Base-by-base conservation (phyloP, 345 rosid genomes). In the Eucalyptus brandiana region DNA sequence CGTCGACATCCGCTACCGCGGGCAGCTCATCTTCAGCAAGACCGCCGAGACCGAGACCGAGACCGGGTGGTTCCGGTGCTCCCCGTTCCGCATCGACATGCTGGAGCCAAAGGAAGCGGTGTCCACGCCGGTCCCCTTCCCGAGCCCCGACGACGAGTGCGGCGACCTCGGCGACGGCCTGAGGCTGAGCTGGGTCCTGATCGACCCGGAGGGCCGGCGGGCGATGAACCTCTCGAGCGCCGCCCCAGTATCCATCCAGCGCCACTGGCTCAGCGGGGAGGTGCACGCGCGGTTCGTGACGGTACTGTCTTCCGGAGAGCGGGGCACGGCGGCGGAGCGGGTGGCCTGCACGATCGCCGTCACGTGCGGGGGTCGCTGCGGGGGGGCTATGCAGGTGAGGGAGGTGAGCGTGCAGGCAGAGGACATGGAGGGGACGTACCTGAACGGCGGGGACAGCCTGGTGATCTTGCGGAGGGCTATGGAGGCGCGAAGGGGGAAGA, bases 191-290 rank as follows among this genome's bases (percentile, higher is more conserved):
- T 97, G 99, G 99, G 92, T 97, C 85, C 72, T 96, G 90, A 89
- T 95, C 60, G 99, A 96, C 88, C 95, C 95, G 7, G 83, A 83
- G 34, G 92, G 95, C 12, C 80, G 89, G 88, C 94, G 94, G 37
- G 95, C 96, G 83, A 90, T 93, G 94, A 93, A 97, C 90, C 67
- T 97, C 1, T 96, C 99, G 40, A 95, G 97, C 91, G 90, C 93
- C 65, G 92, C 85, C 60, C 93, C 98, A n/a, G 98, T 97, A 80
- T 89, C 89, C n/a, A 96, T 96, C 34, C 92, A 94, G 47, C 89
- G 94, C 32, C 97, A 95, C 91, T 96, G 99, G 98, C 91, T 96
- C 86, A 96, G 91, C 93, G 96, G 98, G 9, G 98, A 95, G 87
- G 94, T 94, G 30, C 94, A 96, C 87, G 95, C 91, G 87, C 92